Base-by-base conservation (phyloP, 768 basidiomycete genomes). In the Leccinum disarticulatum region DNA sequence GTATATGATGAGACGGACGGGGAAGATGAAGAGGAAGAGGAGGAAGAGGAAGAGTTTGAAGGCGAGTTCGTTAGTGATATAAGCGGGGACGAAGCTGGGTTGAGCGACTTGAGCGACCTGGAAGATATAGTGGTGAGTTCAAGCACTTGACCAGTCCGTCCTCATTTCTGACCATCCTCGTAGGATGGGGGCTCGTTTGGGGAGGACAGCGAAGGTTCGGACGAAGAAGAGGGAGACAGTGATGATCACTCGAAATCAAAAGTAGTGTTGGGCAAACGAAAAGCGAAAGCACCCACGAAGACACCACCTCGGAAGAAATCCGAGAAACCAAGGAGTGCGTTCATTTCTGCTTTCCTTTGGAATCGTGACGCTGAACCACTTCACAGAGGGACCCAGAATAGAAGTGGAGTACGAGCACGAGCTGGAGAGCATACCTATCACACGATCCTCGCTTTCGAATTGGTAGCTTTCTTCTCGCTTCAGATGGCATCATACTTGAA, bases 351-450 rank as follows among this genome's bases (percentile, higher is more conserved):
- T n/a, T 6, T 52, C 53, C n/a, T n/a, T 49, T 47, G 51, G 2
- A 22, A 33, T 51, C 22, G 27, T 52, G 49, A 58, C 49, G 48
- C 65, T 71, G 50, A 72, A 33, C 46, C 49, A 43, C 43, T 48
- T 53, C 61, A 10, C 72, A 88, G 87, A 81, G 68, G 90, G 87
- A 19, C 88, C 93, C 14, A 81, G 88, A 64, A 88, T 98, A 69
- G 93, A 98, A 72, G 88, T 98, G 68, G 96, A 98, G 75, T 97
- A 97, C 85, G 95, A 98, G 74, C 86, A 92, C 72, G 95, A 97
- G 77, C 80, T 90, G 74, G 93, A 89, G 70, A 87, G 81, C 63
- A 71, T 84, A 54, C 83, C 83, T 46, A 74, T 86, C 49, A 79
- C 78, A 38, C 81, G 79, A 64, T 81, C 81, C 46, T 76, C 76